Evolutionary conservation across 345 rosid genomes (phyloP).

Genomic region (Populus davidiana): DNA sequence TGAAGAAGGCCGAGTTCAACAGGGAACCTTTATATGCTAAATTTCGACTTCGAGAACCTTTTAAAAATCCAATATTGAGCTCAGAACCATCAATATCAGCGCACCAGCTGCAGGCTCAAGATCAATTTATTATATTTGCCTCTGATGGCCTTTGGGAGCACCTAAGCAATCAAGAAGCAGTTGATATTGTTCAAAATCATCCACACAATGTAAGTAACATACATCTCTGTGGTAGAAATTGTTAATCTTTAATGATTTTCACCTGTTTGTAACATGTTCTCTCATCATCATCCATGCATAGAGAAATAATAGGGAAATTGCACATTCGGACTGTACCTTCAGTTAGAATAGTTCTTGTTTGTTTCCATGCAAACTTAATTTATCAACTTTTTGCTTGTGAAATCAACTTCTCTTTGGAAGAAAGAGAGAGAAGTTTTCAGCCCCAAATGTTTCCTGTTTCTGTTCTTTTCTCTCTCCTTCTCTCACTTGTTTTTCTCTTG

Average conservation of each 20-base stretch:
- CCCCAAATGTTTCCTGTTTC: background rate
- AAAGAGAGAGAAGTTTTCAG: background rate
- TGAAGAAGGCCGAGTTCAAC: constrained; percentile 81
- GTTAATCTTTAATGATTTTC: background rate
- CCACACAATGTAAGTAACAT: constrained; percentile 50
- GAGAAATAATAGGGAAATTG: background rate
- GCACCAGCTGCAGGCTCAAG: constrained; percentile 61
- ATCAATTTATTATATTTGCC: constrained; percentile 71
- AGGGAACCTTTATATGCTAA: constrained; percentile 65
- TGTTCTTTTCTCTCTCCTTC: no score
- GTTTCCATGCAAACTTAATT: background rate
- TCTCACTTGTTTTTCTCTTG: background rate
- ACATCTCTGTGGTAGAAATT: background rate
- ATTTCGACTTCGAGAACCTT: constrained; percentile 67
- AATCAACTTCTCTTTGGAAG: background rate
- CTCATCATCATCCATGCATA: background rate
- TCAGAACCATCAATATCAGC: constrained; percentile 66
- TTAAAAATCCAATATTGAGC: constrained; percentile 63
- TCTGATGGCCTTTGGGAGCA: constrained; percentile 92
- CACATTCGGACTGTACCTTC: background rate
- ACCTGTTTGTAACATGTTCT: background rate
- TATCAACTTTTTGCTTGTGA: background rate
- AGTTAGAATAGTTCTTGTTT: background rate
- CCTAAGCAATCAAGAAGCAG: constrained; percentile 79
- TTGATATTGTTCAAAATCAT: constrained; percentile 63